phyloP scores from a whole-genome alignment of 352 stramenopile genomes.

The Pythium periplocum region DNA sequence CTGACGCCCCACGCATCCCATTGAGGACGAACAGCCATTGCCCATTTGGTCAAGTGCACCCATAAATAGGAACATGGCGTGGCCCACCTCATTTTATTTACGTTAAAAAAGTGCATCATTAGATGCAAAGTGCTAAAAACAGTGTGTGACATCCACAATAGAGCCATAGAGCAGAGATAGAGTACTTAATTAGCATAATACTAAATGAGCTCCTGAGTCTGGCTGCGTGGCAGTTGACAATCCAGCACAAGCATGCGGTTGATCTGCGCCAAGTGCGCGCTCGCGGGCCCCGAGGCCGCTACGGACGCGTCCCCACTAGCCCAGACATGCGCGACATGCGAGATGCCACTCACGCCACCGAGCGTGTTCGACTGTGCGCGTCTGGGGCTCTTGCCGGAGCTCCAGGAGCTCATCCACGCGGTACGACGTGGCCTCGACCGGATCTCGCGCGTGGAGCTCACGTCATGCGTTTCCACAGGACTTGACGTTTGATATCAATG shows the following conservation, averaged over 20 bases:
- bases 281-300: not conserved
- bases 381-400: constrained; percentile 47
- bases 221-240: not conserved
- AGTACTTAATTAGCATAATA: no score
- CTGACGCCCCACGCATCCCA: no score
- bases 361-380: constrained; percentile 62
- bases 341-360: constrained; percentile 22
- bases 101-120: no score
- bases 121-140: no score
- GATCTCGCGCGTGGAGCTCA: no score
- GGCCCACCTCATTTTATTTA: no score
- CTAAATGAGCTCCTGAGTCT: no score
- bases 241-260: constrained; percentile 8
- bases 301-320: not conserved
- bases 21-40: no score
- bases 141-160: no score
- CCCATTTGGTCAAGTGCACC: no score
- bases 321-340: constrained; percentile 36
- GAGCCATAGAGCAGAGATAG: no score
- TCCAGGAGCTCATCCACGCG: constrained; percentile 49
- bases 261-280: constrained; percentile 21
- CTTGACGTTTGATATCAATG: constrained; percentile 51
- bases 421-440: constrained; percentile 11
- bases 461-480: constrained; percentile 21
- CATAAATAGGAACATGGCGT: no score